Percentiles rank a stretch among this genome's conserved stretches.
phyloP scores from a whole-genome alignment of 768 basidiomycete species.

The Chalciporus sphaerocephalus region DNA sequence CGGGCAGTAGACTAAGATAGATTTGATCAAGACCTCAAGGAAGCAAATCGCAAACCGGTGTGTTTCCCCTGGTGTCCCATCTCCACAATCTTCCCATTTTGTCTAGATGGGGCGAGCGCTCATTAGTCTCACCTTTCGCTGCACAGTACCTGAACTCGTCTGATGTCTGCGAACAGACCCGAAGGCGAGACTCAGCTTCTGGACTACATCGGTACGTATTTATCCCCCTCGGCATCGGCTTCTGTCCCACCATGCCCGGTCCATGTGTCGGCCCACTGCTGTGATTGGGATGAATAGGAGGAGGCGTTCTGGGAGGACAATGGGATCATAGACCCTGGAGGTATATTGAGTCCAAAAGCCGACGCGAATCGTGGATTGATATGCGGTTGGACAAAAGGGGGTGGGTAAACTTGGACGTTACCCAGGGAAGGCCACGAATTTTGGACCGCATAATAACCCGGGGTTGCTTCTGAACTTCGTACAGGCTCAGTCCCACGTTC shows the following conservation, averaged over 20 bases:
- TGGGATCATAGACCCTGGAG: constrained; percentile 21
- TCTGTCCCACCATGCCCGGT: constrained; percentile 27
- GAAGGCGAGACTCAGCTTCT: constrained; percentile 7
- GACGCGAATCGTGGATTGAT: constrained; percentile 80
- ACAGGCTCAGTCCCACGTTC: constrained; percentile 42
- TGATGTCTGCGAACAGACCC: constrained; percentile 15
- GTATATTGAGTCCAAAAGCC: constrained; percentile 49
- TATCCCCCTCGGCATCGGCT: constrained; percentile 22
- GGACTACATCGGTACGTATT: constrained; percentile 27
- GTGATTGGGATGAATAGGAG: constrained; percentile 8
- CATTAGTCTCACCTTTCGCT: no score
- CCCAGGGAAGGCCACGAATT: constrained; percentile 19
- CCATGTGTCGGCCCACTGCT: constrained; percentile 41
- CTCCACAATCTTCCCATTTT: background rate
- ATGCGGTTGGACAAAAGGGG: constrained; percentile 63
- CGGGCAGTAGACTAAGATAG: no score
- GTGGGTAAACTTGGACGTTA: constrained; percentile 15
- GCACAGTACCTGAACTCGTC: background rate
- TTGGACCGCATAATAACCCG: constrained; percentile 11
- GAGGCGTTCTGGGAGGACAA: constrained; percentile 16
- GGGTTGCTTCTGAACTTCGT: constrained; percentile 30
- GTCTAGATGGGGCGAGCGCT: no score
- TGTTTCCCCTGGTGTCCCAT: background rate
- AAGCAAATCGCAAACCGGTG: background rate
- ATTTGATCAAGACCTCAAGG: background rate